phyloP scores from a whole-genome alignment of 2,329 filamentous ascomycete genomes.

The Hypocrella siamensis region DNA sequence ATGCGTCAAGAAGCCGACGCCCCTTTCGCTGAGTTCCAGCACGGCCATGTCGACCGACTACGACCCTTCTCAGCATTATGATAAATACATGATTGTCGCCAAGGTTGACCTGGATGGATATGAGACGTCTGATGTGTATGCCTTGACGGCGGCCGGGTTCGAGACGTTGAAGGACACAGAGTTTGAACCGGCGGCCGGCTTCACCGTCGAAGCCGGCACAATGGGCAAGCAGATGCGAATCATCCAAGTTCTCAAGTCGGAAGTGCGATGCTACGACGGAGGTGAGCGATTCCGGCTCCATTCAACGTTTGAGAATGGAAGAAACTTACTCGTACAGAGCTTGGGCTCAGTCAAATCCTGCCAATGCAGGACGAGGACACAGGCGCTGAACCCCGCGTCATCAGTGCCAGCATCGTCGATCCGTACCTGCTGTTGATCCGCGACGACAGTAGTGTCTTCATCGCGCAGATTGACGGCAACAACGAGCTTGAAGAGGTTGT shows the following conservation, averaged over 20 bases:
- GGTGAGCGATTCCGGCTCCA: constrained; percentile 33
- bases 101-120: constrained; percentile 53
- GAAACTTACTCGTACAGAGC: constrained; percentile 35
- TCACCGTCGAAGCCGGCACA: constrained; percentile 72
- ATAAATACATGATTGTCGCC: constrained; percentile 72
- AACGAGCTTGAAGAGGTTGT: constrained; percentile 77
- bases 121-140: constrained; percentile 66
- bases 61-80: constrained; percentile 45
- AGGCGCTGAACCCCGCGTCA: constrained; percentile 61
- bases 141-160: constrained; percentile 56
- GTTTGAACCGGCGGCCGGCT: constrained; percentile 78
- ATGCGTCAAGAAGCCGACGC: constrained; percentile 49
- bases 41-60: constrained; percentile 38
- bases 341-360: constrained; percentile 79
- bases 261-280: constrained; percentile 81
- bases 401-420: constrained; percentile 72
- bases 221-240: constrained; percentile 69
- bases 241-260: constrained; percentile 73
- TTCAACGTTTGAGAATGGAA: neutral
- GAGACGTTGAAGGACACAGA: constrained; percentile 69
- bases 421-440: constrained; percentile 72
- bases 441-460: constrained; percentile 66
- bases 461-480: constrained; percentile 61
- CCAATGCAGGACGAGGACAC: constrained; percentile 87
- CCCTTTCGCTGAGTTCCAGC: constrained; percentile 38